A percentile compares a stretch with the other conserved stretches of the same genome.
phyloP scores from a whole-genome alignment of 2,329 filamentous ascomycete species.

The Stachybotrys chlorohalonatus region DNA sequence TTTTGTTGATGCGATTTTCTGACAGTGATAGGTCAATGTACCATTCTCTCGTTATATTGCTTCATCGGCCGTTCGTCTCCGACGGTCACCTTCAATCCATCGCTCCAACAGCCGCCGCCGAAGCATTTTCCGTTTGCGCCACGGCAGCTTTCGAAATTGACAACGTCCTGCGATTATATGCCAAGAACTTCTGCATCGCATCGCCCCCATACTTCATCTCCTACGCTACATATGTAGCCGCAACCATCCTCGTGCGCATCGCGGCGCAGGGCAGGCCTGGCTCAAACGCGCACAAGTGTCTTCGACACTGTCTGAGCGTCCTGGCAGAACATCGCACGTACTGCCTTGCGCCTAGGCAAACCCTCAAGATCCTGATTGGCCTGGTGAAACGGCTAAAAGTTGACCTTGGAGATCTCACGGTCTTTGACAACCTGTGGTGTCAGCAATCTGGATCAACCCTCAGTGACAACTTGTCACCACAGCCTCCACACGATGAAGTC shows the following conservation, averaged over 20 bases:
- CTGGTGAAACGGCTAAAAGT: slow-evolving; percentile 2
- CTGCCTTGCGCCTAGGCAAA: slow-evolving; percentile 5
- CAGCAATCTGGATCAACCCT: not conserved
- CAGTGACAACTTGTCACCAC: not conserved
- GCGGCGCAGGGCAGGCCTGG: slow-evolving; percentile 30
- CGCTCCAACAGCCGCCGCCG: slow-evolving; percentile 23
- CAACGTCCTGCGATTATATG: slow-evolving; percentile 29
- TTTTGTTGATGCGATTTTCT: not conserved
- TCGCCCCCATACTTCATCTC: slow-evolving; percentile 40
- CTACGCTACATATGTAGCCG: slow-evolving; percentile 43
- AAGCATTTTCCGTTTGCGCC: slow-evolving; percentile 32
- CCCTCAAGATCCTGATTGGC: slow-evolving; percentile 5
- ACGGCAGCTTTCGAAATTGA: slow-evolving; percentile 33
- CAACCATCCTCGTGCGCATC: slow-evolving; percentile 40
- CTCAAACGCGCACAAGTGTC: slow-evolving; percentile 26
- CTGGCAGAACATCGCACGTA: slow-evolving; percentile 34
- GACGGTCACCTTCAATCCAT: slow-evolving; percentile 35
- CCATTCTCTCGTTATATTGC: slow-evolving; percentile 37
- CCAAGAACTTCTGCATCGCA: slow-evolving; percentile 29
- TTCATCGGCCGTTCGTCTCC: slow-evolving; percentile 42
- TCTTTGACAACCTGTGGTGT: not conserved
- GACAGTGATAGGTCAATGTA: slow-evolving; percentile 25
- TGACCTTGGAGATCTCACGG: not conserved
- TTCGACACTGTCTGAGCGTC: slow-evolving; percentile 32
- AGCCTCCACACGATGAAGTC: not conserved